Conservation (phyloP, 2,329 filamentous ascomycete genomes). For the Fusarium tanahbumbuense region DNA sequence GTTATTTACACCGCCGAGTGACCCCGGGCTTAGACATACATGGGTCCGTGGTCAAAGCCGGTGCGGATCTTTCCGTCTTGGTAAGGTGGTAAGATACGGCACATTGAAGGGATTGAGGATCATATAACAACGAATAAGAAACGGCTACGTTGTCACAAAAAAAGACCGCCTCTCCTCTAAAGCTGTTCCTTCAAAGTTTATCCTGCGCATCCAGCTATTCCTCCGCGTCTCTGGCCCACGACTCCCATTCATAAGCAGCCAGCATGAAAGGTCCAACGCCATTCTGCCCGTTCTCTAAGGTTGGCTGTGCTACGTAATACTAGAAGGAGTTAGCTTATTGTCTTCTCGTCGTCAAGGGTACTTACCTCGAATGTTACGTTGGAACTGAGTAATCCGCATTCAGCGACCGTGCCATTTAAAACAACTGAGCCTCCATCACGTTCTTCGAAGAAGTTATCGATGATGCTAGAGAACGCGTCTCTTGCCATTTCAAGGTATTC, state of each 20-base stretch:
- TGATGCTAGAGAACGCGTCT: conserved; percentile 47
- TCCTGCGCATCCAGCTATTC: no score
- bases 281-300: conserved; percentile 29
- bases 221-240: conserved; percentile 19
- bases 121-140: background rate
- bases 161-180: background rate
- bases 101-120: background rate
- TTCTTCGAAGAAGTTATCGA: conserved; percentile 57
- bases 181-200: background rate
- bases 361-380: conserved; percentile 61
- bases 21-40: background rate
- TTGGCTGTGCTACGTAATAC: conserved; percentile 31
- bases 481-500: conserved; percentile 21
- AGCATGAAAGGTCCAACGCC: conserved; percentile 39
- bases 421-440: conserved; percentile 57
- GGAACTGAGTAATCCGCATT: conserved; percentile 59
- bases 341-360: rapidly evolving
- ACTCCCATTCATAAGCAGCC: conserved; percentile 38
- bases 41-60: background rate
- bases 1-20: background rate
- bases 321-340: background rate
- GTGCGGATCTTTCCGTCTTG: background rate
- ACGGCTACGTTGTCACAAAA: background rate
- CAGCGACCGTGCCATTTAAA: conserved; percentile 61
- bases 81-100: background rate